A percentile compares a stretch with the other conserved stretches of the same genome.
These are phyloP conservation scores for Garcia nutans DNA, from an alignment of 345 rosid genomes.

Conservation along the genomic window DNA sequence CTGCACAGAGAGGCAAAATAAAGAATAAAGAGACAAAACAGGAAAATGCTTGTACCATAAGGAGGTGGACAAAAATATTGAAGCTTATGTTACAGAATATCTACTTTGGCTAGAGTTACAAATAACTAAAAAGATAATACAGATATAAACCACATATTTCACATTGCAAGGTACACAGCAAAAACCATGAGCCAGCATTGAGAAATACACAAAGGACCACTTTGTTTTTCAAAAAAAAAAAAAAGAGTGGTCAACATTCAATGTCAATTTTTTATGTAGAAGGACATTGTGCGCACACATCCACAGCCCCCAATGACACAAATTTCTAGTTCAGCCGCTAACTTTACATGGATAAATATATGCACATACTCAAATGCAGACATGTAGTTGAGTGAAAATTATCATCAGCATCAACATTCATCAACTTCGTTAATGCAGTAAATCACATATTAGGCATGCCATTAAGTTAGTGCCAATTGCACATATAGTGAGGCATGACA, in stretches of 20 bases:
- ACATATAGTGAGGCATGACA: not conserved
- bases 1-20: slow-evolving; percentile 34
- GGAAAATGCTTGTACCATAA: not conserved
- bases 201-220: not conserved
- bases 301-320: not conserved
- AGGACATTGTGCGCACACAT: not conserved
- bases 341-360: not conserved
- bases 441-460: not conserved
- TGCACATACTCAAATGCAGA: not conserved
- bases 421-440: not conserved
- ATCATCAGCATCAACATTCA: not conserved
- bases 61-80: not conserved
- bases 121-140: not conserved
- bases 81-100: not conserved
- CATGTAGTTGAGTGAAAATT: not conserved
- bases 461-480: not conserved
- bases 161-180: too few relatives aligned
- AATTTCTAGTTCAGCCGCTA: not conserved
- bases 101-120: not conserved
- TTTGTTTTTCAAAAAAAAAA: not conserved
- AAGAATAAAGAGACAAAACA: not conserved
- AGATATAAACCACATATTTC: not conserved
- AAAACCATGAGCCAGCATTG: too few relatives aligned
- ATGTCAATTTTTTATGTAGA: not conserved
- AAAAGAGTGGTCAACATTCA: too few relatives aligned